A percentile compares a stretch with the other conserved stretches of the same genome.
Conservation (phyloP, 768 basidiomycete genomes). For the Gelatoporia subvermispora region DNA sequence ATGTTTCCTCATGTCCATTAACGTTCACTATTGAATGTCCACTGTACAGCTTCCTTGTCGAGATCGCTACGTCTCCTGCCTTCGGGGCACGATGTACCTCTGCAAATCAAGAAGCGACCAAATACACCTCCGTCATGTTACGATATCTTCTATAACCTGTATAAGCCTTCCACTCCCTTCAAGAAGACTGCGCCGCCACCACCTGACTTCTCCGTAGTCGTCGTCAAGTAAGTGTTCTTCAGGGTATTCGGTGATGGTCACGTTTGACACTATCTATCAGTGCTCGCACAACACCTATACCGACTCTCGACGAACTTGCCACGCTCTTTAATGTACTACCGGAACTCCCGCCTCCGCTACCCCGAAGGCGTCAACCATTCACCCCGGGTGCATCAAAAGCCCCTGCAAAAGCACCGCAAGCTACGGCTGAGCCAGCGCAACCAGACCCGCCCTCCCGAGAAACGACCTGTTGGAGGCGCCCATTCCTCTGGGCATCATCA, state of each 20-base stretch:
- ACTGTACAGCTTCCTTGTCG: slow-evolving; percentile 57
- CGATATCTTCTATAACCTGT: slow-evolving; percentile 81
- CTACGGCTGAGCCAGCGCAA: not conserved
- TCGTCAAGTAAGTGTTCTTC: slow-evolving; percentile 64
- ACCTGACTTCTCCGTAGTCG: slow-evolving; percentile 84
- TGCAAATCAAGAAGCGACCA: slow-evolving; percentile 29
- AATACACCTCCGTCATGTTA: slow-evolving; percentile 50
- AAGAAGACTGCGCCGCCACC: slow-evolving; percentile 69
- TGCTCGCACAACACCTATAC: slow-evolving; percentile 78
- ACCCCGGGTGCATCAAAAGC: slow-evolving; percentile 14
- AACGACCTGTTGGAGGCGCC: slow-evolving; percentile 5
- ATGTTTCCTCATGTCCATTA: slow-evolving; percentile 16
- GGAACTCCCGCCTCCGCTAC: slow-evolving; percentile 53
- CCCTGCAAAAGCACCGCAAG: slow-evolving; percentile 2
- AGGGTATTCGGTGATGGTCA: not conserved
- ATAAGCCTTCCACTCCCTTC: slow-evolving; percentile 86
- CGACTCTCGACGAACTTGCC: slow-evolving; percentile 72
- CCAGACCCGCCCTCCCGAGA: not conserved
- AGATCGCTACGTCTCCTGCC: slow-evolving; percentile 67
- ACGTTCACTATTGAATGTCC: slow-evolving; percentile 1
- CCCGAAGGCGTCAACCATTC: slow-evolving; percentile 34
- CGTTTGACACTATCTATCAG: slow-evolving; percentile 35
- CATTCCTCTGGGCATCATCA: slow-evolving; percentile 20
- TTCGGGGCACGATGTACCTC: slow-evolving; percentile 51
- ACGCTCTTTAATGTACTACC: slow-evolving; percentile 70